A percentile compares a stretch with the other conserved stretches of the same genome.
phyloP scores from a whole-genome alignment of 116 monocot genomes.

The Cymodocea nodosa region DNA sequence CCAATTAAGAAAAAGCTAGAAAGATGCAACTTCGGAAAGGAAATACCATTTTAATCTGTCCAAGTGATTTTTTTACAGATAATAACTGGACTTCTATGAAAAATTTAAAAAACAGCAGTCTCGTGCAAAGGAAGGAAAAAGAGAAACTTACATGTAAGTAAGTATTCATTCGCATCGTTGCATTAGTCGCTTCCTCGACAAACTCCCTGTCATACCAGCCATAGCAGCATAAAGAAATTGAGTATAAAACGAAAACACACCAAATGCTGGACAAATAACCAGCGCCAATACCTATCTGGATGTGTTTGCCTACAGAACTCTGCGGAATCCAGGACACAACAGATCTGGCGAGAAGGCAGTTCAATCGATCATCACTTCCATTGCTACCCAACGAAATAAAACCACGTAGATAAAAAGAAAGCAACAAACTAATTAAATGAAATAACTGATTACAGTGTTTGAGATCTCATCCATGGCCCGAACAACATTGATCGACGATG shows the following conservation, averaged over 20 bases:
- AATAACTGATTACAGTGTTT: constrained; percentile 26
- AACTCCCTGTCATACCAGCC: constrained; percentile 33
- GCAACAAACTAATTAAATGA: background rate
- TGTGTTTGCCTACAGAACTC: constrained; percentile 71
- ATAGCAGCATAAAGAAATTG: background rate
- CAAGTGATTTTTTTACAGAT: too few relatives aligned
- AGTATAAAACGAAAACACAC: background rate
- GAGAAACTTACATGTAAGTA: constrained; percentile 54
- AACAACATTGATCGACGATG: constrained; percentile 38
- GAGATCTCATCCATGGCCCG: constrained; percentile 70
- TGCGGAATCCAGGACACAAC: constrained; percentile 63
- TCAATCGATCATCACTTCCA: background rate
- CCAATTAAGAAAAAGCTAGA: too few relatives aligned
- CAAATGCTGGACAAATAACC: background rate
- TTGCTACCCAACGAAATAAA: background rate
- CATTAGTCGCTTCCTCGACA: constrained; percentile 57
- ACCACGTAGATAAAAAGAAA: background rate
- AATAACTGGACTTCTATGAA: too few relatives aligned
- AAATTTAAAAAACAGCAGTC: background rate
- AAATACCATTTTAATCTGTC: too few relatives aligned
- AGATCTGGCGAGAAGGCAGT: constrained; percentile 26
- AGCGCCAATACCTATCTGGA: constrained; percentile 35
- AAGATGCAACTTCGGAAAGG: too few relatives aligned
- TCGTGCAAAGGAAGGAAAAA: background rate
- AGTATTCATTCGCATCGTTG: constrained; percentile 51